These are phyloP conservation scores for Capronia coronata DNA, from an alignment of 2,329 filamentous ascomycete genomes.

Conservation along the genomic window DNA sequence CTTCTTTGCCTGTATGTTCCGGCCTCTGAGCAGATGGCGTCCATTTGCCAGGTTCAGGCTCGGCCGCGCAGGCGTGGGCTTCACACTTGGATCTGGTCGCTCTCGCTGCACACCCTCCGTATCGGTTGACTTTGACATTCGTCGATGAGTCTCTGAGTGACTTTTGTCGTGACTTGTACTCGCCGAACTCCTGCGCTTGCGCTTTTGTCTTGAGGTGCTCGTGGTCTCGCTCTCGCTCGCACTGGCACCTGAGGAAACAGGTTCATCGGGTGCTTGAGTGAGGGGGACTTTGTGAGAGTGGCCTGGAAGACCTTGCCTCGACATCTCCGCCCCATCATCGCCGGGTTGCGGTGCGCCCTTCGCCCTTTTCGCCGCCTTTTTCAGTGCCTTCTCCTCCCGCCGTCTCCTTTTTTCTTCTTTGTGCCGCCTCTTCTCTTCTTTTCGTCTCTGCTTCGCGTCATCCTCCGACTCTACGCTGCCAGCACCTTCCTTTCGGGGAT, in stretches of 20 bases:
- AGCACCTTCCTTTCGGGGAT: constrained; percentile 24
- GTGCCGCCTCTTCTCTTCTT: constrained; percentile 26
- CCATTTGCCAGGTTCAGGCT: constrained; percentile 37
- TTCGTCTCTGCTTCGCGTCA: constrained; percentile 28
- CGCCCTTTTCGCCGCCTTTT: constrained; percentile 22
- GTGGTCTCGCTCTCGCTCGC: constrained; percentile 33
- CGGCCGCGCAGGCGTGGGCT: not conserved
- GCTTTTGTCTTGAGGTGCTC: constrained; percentile 40
- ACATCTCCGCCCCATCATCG: constrained; percentile 15
- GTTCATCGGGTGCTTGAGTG: constrained; percentile 16
- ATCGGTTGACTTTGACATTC: not conserved
- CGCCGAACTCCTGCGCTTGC: constrained; percentile 28
- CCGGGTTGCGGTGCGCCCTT: constrained; percentile 26
- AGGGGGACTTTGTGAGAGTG: constrained; percentile 8
- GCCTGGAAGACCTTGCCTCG: not conserved
- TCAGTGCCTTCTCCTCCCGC: constrained; percentile 32
- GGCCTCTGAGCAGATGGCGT: constrained; percentile 67
- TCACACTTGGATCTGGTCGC: not conserved
- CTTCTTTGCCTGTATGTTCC: constrained; percentile 83
- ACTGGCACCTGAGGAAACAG: constrained; percentile 18
- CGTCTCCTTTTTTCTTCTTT: constrained; percentile 32
- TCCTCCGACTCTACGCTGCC: constrained; percentile 21
- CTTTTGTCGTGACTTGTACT: not conserved
- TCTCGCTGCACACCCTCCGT: not conserved
- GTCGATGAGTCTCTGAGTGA: not conserved